Evolutionary conservation across 345 rosid genomes (phyloP).

Genomic region (Mallotus nudiflorus): DNA sequence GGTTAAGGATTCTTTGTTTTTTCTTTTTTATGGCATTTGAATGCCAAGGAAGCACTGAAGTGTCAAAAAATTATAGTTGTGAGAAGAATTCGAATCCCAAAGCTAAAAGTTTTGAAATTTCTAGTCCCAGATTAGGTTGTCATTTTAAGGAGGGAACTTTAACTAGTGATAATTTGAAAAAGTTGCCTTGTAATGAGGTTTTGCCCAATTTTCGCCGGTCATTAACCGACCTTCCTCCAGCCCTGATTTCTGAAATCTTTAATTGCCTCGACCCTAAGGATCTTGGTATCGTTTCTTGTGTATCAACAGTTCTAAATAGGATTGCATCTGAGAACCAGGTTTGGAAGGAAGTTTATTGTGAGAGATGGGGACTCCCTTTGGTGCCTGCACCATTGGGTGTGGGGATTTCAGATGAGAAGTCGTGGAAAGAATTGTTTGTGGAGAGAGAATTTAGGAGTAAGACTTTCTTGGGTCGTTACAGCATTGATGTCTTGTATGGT

Average conservation of each 20-base stretch:
- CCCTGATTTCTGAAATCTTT: slow-evolving; percentile 73
- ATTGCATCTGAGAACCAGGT: slow-evolving; percentile 76
- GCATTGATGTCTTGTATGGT: slow-evolving; percentile 68
- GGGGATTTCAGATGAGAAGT: slow-evolving; percentile 50
- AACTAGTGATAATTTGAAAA: slow-evolving; percentile 28
- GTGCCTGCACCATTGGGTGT: slow-evolving; percentile 24
- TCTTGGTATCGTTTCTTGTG: slow-evolving; percentile 84
- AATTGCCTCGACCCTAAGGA: slow-evolving; percentile 80
- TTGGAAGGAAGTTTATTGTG: slow-evolving; percentile 83
- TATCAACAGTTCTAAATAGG: slow-evolving; percentile 60
- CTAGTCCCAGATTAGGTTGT: slow-evolving; percentile 20
- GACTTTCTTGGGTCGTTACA: slow-evolving; percentile 68
- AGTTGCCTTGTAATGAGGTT: slow-evolving; percentile 39
- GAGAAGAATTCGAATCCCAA: slow-evolving; percentile 25
- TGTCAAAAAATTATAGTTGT: slow-evolving; percentile 22
- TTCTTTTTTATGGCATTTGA: slow-evolving; percentile 82
- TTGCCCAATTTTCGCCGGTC: slow-evolving; percentile 30
- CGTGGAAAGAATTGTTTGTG: slow-evolving; percentile 87
- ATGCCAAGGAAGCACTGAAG: slow-evolving; percentile 54
- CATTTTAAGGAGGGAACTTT: slow-evolving; percentile 33
- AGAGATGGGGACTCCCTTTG: slow-evolving; percentile 83
- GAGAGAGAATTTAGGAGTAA: slow-evolving; percentile 88
- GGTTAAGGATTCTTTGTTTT: slow-evolving; percentile 46
- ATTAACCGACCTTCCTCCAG: slow-evolving; percentile 82
- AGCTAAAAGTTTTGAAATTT: slow-evolving; percentile 32